Percentiles rank a stretch among this genome's conserved stretches.
Conservation (phyloP, 345 rosid genomes). For the Aquilaria malaccensis region DNA sequence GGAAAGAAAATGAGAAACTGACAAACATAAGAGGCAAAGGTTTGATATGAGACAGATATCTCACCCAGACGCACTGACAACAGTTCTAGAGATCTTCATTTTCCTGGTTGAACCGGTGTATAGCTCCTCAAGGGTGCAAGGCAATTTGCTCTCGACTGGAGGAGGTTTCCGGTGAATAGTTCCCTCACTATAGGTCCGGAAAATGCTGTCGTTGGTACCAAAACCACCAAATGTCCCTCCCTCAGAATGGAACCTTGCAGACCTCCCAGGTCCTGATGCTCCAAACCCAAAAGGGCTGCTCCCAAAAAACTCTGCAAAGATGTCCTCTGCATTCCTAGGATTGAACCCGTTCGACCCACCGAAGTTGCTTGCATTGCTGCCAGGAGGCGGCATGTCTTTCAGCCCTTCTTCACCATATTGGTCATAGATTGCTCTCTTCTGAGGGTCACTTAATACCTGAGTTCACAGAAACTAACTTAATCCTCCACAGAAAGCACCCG, state of each 20-base stretch:
- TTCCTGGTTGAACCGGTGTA: constrained; percentile 88
- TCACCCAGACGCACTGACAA: constrained; percentile 66
- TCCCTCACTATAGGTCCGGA: constrained; percentile 59
- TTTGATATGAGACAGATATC: neutral
- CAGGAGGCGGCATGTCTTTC: constrained; percentile 68
- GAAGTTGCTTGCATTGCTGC: constrained; percentile 33
- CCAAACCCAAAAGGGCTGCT: constrained; percentile 85
- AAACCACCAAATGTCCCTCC: constrained; percentile 63
- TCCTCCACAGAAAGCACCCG: neutral
- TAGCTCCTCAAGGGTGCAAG: constrained; percentile 88
- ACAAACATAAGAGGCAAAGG: neutral
- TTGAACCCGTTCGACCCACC: constrained; percentile 59
- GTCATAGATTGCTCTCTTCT: constrained; percentile 67
- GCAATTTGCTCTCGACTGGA: constrained; percentile 82
- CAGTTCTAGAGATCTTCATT: constrained; percentile 95
- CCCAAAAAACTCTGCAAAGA: constrained; percentile 91
- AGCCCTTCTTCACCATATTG: constrained; percentile 93
- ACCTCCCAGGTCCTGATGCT: constrained; percentile 61
- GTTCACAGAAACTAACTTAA: constrained; percentile 8
- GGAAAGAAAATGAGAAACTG: neutral
- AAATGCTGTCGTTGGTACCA: constrained; percentile 45
- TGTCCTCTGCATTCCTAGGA: constrained; percentile 95
- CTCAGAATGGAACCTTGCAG: constrained; percentile 69
- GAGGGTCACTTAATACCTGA: constrained; percentile 89
- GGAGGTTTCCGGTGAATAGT: constrained; percentile 64